A percentile compares a stretch with the other conserved stretches of the same genome.
Conservation (phyloP, 345 rosid genomes). For the Jatropha curcas region DNA sequence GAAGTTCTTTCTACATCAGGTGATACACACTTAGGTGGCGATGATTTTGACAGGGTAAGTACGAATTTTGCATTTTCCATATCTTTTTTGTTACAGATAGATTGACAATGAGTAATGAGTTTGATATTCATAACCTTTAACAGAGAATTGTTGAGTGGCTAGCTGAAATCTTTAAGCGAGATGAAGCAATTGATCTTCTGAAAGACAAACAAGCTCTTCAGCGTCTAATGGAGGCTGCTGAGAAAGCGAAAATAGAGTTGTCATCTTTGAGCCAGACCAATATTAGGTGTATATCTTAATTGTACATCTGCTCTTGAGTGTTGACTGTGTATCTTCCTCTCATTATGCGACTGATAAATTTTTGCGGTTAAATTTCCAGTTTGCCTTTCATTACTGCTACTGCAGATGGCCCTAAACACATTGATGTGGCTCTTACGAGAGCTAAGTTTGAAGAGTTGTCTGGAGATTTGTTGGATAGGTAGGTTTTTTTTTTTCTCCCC, state of each 20-base stretch:
- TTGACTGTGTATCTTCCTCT: neutral
- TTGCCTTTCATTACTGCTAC: slow-evolving; percentile 98
- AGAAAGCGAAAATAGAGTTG: slow-evolving; percentile 83
- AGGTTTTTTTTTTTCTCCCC: neutral
- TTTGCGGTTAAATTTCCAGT: slow-evolving; percentile 38
- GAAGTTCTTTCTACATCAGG: neutral
- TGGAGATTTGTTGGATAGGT: slow-evolving; percentile 90
- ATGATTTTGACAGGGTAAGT: neutral
- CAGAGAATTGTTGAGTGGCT: neutral
- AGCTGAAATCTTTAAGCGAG: neutral
- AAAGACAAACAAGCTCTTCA: neutral
- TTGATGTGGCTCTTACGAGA: slow-evolving; percentile 83
- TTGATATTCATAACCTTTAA: too few species aligned
- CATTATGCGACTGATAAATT: neutral
- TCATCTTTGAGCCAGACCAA: slow-evolving; percentile 89
- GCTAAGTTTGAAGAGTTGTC: slow-evolving; percentile 92
- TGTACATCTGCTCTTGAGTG: too few species aligned
- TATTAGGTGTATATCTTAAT: slow-evolving; percentile 46
- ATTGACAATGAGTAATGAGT: too few species aligned
- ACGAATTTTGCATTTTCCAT: neutral
- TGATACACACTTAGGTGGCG: neutral
- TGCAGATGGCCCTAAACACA: slow-evolving; percentile 98
- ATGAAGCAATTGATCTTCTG: neutral
- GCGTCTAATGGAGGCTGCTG: neutral
- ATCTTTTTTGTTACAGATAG: too few species aligned